These are phyloP conservation scores for Stephania japonica DNA, from an alignment of 164 flowering plant species.

Conservation along the genomic window DNA sequence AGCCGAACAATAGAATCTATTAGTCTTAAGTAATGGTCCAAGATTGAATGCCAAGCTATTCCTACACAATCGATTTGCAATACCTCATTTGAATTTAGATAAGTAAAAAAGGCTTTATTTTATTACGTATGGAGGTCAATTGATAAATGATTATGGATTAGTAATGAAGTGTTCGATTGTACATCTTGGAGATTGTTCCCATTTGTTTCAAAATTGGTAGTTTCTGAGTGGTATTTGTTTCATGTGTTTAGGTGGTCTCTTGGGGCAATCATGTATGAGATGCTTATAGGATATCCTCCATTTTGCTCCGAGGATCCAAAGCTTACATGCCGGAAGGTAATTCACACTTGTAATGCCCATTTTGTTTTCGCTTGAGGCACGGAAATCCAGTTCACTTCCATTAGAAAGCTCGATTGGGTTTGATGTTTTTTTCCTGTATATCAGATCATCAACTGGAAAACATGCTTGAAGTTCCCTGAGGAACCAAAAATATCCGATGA, in stretches of 20 bases:
- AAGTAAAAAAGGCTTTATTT: no score
- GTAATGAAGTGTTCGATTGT: no score
- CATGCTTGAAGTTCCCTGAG: slow-evolving; percentile 85
- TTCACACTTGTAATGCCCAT: background rate
- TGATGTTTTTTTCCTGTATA: slow-evolving; percentile 18
- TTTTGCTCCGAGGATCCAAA: slow-evolving; percentile 88
- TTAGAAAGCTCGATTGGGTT: slow-evolving; percentile 6
- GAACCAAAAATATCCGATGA: slow-evolving; percentile 71
- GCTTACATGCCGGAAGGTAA: slow-evolving; percentile 83
- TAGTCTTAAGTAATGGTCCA: no score
- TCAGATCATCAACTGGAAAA: slow-evolving; percentile 86
- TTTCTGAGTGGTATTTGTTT: background rate
- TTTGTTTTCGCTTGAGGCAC: background rate
- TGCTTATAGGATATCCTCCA: slow-evolving; percentile 91
- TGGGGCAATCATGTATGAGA: slow-evolving; percentile 89
- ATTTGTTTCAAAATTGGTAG: no score
- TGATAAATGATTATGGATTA: no score
- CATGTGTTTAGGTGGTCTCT: slow-evolving; percentile 54
- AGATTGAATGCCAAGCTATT: no score
- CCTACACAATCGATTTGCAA: no score
- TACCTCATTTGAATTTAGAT: no score
- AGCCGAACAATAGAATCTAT: no score
- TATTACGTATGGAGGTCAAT: no score
- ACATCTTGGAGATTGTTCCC: no score
- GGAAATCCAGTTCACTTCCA: background rate